Evolutionary conservation across 208 protist genomes (phyloP).

Genomic region (Leishmania lainsoni): DNA sequence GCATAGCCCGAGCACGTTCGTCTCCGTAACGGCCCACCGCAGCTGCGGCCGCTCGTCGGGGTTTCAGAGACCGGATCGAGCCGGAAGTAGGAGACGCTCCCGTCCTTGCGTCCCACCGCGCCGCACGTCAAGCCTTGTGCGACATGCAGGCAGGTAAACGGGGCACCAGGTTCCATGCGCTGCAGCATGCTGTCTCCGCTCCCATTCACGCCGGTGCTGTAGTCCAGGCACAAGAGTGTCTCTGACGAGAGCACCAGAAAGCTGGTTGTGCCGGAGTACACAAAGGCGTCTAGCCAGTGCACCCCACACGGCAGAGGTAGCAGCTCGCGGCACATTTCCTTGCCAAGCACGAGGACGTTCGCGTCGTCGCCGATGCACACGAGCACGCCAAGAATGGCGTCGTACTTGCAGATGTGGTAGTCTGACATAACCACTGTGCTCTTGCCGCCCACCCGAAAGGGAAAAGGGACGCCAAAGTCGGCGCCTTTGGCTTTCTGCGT

Average conservation of each 20-base stretch:
- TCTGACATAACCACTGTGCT: conserved; percentile 73
- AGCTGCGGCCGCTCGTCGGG: conserved; percentile 44
- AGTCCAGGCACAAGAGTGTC: conserved; percentile 68
- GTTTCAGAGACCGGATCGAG: conserved; percentile 40
- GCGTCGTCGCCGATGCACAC: conserved; percentile 78
- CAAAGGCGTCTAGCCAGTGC: conserved; percentile 72
- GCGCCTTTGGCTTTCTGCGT: background rate
- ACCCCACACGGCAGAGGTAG: conserved; percentile 54
- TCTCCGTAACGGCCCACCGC: conserved; percentile 54
- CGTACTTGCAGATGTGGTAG: conserved; percentile 82
- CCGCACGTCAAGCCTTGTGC: conserved; percentile 78
- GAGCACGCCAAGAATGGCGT: conserved; percentile 72
- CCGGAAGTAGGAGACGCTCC: conserved; percentile 73
- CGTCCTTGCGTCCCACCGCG: conserved; percentile 66
- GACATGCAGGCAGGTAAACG: conserved; percentile 73
- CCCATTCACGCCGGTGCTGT: conserved; percentile 33
- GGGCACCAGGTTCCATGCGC: conserved; percentile 23
- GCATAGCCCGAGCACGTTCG: conserved; percentile 60
- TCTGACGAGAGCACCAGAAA: conserved; percentile 81
- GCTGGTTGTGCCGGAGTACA: conserved; percentile 79
- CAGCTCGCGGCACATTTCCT: conserved; percentile 56
- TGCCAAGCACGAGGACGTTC: conserved; percentile 65
- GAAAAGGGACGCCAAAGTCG: conserved; percentile 11
- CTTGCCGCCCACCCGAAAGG: conserved; percentile 50
- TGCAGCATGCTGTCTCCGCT: conserved; percentile 36